Conservation (phyloP, 2,329 filamentous ascomycete genomes). For the Penicillium occitanis region DNA sequence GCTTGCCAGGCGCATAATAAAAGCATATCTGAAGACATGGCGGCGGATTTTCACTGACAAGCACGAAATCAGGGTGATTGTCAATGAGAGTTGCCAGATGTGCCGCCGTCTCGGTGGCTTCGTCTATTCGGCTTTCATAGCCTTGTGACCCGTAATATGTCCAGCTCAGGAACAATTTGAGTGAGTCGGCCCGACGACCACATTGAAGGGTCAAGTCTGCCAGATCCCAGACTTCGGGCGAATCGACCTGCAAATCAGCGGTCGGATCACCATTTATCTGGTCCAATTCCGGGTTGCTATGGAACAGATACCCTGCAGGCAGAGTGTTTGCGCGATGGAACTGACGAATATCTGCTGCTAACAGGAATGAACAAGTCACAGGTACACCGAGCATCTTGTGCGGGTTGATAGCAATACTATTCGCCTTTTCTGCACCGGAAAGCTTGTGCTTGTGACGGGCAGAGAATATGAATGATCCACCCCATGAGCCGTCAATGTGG, state of each 20-base stretch:
- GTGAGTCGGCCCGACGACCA: conserved; percentile 76
- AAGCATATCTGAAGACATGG: conserved; percentile 95
- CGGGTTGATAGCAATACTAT: conserved; percentile 84
- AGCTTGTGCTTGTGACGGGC: conserved; percentile 64
- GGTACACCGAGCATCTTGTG: conserved; percentile 97
- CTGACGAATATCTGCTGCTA: conserved; percentile 70
- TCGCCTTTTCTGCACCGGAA: conserved; percentile 68
- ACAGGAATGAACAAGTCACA: conserved; percentile 84
- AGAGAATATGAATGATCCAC: conserved; percentile 78
- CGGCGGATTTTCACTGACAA: conserved; percentile 74
- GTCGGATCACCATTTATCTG: conserved; percentile 20
- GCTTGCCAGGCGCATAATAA: conserved; percentile 68
- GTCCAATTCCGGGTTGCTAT: conserved; percentile 51
- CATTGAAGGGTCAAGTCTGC: conserved; percentile 93
- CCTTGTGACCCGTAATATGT: conserved; percentile 80
- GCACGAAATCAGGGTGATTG: conserved; percentile 59
- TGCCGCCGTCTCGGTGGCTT: conserved; percentile 69
- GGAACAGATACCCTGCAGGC: conserved; percentile 82
- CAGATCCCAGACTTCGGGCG: conserved; percentile 74
- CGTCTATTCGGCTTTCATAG: conserved; percentile 68
- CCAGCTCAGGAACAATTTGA: conserved; percentile 88
- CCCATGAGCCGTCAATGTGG: conserved; percentile 92
- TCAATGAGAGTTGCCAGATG: conserved; percentile 65
- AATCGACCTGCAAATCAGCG: conserved; percentile 33
- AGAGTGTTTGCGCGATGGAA: conserved; percentile 86